Evolutionary conservation across 1,284 basidiomycete genomes (phyloP).

Genomic region (Ustilago tritici): DNA sequence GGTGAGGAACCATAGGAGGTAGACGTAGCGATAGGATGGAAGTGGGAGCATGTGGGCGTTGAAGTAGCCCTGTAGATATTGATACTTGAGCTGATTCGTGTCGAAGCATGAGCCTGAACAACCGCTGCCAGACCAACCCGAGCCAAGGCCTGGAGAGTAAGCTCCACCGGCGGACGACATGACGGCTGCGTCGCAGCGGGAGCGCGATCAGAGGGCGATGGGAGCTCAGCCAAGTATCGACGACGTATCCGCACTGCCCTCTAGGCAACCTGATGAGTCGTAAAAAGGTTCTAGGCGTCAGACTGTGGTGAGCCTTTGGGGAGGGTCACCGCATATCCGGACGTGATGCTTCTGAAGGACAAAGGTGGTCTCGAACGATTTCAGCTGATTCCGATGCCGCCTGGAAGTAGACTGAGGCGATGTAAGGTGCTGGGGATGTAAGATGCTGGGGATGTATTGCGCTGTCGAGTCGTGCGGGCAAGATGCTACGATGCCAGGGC

Average conservation of each 20-base stretch:
- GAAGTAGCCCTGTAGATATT: conserved; percentile 66
- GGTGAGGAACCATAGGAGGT: conserved; percentile 70
- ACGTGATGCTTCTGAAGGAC: background rate
- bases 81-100: conserved; percentile 49
- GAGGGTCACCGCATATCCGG: background rate
- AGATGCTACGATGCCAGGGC: no score
- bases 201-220: background rate
- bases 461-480: background rate
- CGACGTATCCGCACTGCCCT: background rate
- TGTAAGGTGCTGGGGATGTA: no score
- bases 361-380: background rate
- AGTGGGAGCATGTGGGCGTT: conserved; percentile 70
- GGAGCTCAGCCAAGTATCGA: background rate
- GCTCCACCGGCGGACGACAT: conserved; percentile 32
- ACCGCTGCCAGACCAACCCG: conserved; percentile 15
- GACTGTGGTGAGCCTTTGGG: background rate
- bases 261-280: background rate
- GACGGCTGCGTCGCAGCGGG: conserved; percentile 4
- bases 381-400: no score
- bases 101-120: conserved; percentile 59
- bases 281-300: background rate
- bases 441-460: background rate
- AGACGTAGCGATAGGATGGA: conserved; percentile 71
- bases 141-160: conserved; percentile 39
- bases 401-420: background rate